Evolutionary conservation across 1,139 yeast genomes (phyloP), one percentile per base, ranked within the genome.

Genomic region (Yamadazyma dushanensis): DNA sequence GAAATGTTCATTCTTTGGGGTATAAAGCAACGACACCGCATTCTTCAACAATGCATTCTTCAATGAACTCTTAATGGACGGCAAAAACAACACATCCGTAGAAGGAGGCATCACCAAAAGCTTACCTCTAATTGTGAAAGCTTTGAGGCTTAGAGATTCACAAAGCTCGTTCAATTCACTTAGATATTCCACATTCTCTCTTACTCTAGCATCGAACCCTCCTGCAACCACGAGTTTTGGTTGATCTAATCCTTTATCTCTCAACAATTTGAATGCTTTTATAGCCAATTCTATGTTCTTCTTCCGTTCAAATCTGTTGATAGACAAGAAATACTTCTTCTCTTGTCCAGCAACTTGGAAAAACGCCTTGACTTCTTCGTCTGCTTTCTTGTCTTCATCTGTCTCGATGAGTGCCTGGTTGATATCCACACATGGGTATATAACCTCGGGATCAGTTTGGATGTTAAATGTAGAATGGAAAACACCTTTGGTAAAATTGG

Each of bases 1-100:
- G 56, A 92, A 92, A 61, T 92, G 99, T 57, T 94, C 98, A 51
- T 77, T 76, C 1, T 84, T 73, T 2, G 99, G 98, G 0, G 99
- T 94, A 56, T 92, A 92, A 30, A 89, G 63, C 25, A 94, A 67
- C 37, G 85, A 49, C 36, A 76, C 72, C 2, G 92, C 73, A 8
- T 66, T 59, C 29, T 71, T 59, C 31, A 92, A 65, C 27, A 92
- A 69, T 1, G 79, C 67, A 34, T 81, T 80, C 53, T 89, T 88
- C 37, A 85, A 56, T 2, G 72, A 57, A 1, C 89, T 72, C 29
- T 83, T 73, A 5, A 92, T 78, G 0, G 96, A 86, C 0, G 96
- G 95, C 38, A 90, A 57, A 57, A 92, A 94, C 14, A 87, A 58
- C 2, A 92, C 82, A 28, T 80, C 74, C 1, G 71, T 57, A 3